Conservation (phyloP, 768 basidiomycete species). For the Gymnopilus junonius region DNA sequence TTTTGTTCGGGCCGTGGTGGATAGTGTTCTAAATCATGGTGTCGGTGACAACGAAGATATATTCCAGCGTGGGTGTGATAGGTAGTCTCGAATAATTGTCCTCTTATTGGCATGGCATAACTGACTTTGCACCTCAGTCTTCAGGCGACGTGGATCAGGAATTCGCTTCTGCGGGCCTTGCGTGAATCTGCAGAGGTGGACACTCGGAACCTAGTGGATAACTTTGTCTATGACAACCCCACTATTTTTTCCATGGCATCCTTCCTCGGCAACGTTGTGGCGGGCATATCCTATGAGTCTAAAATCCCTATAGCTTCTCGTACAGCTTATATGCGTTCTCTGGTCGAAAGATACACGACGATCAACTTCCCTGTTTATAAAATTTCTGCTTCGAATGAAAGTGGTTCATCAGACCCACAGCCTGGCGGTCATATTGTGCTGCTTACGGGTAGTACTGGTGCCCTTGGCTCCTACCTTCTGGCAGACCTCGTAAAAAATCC, state of each 20-base stretch:
- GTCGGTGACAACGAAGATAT: not conserved
- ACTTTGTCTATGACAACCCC: conserved; percentile 12
- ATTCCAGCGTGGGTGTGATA: too few relatives aligned
- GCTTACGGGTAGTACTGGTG: conserved; percentile 14
- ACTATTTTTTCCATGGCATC: conserved; percentile 1
- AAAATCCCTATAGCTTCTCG: not conserved
- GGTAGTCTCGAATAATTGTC: too few relatives aligned
- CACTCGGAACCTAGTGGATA: conserved; percentile 1
- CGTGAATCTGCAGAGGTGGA: conserved; percentile 3
- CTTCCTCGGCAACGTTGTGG: not conserved
- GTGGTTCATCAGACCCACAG: not conserved
- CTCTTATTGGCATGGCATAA: too few relatives aligned
- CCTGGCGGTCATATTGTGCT: conserved; percentile 1
- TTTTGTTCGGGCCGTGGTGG: conserved; percentile 7
- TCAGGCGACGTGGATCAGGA: conserved; percentile 16
- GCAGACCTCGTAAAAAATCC: not conserved
- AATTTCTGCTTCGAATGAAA: not conserved
- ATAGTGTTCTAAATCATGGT: not conserved
- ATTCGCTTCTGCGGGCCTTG: conserved; percentile 4
- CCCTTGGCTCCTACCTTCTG: not conserved
- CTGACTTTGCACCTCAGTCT: too few relatives aligned
- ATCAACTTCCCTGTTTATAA: not conserved
- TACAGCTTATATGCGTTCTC: not conserved
- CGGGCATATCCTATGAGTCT: not conserved
- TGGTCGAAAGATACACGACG: conserved; percentile 6